These are phyloP conservation scores for Ampelomyces quisqualis DNA, from an alignment of 2,329 filamentous ascomycete genomes.

Conservation along the genomic window DNA sequence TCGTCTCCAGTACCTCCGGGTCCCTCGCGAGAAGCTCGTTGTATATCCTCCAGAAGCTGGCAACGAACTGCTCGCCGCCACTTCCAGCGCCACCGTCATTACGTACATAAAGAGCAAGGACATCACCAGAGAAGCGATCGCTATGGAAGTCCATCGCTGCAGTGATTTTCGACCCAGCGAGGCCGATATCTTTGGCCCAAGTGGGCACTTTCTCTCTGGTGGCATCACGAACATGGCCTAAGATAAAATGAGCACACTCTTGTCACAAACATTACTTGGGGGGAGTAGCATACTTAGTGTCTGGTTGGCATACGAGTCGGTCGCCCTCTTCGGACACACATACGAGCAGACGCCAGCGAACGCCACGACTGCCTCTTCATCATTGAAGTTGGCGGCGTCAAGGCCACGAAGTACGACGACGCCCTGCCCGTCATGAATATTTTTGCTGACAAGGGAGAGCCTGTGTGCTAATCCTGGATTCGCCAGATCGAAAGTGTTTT, in stretches of 20 bases:
- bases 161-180: slow-evolving; percentile 42
- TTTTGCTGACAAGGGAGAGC: slow-evolving; percentile 27
- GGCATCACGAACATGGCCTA: slow-evolving; percentile 41
- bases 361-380: slow-evolving; percentile 41
- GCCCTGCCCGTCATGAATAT: slow-evolving; percentile 34
- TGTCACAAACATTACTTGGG: no score
- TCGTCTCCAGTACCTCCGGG: slow-evolving; percentile 38
- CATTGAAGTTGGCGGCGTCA: slow-evolving; percentile 36
- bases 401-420: slow-evolving; percentile 38
- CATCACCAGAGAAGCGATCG: slow-evolving; percentile 42
- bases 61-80: slow-evolving; percentile 39
- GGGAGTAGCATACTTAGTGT: slow-evolving; percentile 30
- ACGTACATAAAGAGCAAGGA: slow-evolving; percentile 39
- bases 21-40: slow-evolving; percentile 38
- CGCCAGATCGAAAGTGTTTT: slow-evolving; percentile 29
- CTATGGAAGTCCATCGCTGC: slow-evolving; percentile 42
- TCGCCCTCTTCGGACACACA: slow-evolving; percentile 35
- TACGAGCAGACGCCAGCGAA: slow-evolving; percentile 39
- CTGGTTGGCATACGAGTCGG: slow-evolving; percentile 43
- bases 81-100: slow-evolving; percentile 33
- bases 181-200: slow-evolving; percentile 38
- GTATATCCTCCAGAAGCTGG: slow-evolving; percentile 40
- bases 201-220: slow-evolving; percentile 35
- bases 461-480: slow-evolving; percentile 26
- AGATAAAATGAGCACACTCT: neutral